Conservation (phyloP, 495 filamentous ascomycete species). For the Aspergillus avenaceus region DNA sequence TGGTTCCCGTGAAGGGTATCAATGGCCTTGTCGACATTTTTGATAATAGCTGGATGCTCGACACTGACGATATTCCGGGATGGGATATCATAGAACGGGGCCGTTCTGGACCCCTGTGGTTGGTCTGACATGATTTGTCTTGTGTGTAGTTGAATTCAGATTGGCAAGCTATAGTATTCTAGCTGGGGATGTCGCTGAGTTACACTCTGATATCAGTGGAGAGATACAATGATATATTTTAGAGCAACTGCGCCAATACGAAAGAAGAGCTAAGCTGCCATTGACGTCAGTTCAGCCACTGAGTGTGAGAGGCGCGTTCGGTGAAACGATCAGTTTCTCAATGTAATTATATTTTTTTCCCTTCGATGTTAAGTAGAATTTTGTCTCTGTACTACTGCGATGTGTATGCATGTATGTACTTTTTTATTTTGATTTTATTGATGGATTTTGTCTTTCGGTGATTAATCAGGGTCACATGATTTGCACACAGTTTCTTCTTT, state of each 20-base stretch:
- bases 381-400: too few relatives aligned
- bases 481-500: neutral
- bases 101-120: slow-evolving; percentile 25
- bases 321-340: too few relatives aligned
- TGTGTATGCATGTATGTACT: neutral
- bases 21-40: slow-evolving; percentile 76
- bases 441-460: neutral
- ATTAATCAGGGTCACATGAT: neutral
- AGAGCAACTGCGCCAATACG: neutral
- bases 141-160: neutral
- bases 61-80: slow-evolving; percentile 63
- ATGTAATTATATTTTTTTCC: neutral
- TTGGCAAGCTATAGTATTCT: too few relatives aligned
- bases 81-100: slow-evolving; percentile 59
- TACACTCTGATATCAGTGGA: too few relatives aligned
- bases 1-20: slow-evolving; percentile 67
- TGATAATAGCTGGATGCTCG: slow-evolving; percentile 84
- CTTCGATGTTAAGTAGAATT: too few relatives aligned
- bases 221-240: neutral
- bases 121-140: slow-evolving; percentile 14
- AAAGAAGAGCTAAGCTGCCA: neutral
- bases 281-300: neutral
- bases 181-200: too few relatives aligned
- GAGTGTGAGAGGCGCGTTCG: too few relatives aligned
- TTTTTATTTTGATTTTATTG: neutral